Conservation (phyloP, 768 basidiomycete genomes). For the Lactarius sanguifluus region DNA sequence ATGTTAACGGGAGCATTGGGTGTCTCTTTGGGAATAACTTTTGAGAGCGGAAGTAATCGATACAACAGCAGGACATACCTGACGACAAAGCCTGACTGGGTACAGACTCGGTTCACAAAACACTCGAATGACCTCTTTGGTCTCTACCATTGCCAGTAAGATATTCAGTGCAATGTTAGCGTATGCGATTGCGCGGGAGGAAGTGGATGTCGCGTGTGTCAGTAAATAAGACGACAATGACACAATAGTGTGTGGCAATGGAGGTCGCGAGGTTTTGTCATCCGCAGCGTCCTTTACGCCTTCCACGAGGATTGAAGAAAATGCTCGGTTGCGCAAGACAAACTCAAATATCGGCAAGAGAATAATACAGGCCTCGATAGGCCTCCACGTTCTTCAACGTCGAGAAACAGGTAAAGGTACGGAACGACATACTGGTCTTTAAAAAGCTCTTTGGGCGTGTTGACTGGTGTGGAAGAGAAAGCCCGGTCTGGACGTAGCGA, state of each 20-base stretch:
- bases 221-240: slow-evolving; percentile 64
- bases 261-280: slow-evolving; percentile 35
- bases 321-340: slow-evolving; percentile 49
- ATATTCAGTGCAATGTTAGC: slow-evolving; percentile 57
- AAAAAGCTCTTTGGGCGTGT: slow-evolving; percentile 53
- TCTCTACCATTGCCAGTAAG: slow-evolving; percentile 52
- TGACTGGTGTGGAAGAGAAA: slow-evolving; percentile 46
- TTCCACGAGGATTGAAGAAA: slow-evolving; percentile 49
- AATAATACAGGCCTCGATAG: slow-evolving; percentile 58
- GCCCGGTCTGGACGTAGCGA: slow-evolving; percentile 57
- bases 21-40: slow-evolving; percentile 40
- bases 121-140: slow-evolving; percentile 45
- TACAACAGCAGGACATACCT: slow-evolving; percentile 41
- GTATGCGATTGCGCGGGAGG: slow-evolving; percentile 59
- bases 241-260: slow-evolving; percentile 49
- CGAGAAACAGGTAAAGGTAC: background rate
- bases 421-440: slow-evolving; percentile 49
- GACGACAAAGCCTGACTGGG: slow-evolving; percentile 58
- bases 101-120: slow-evolving; percentile 45
- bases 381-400: slow-evolving; percentile 41
- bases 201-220: slow-evolving; percentile 63
- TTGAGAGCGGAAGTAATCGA: background rate
- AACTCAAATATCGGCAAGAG: slow-evolving; percentile 65
- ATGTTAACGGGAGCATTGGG: slow-evolving; percentile 48
- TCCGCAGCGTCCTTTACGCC: slow-evolving; percentile 34